A percentile compares a stretch with the other conserved stretches of the same genome.
phyloP scores from a whole-genome alignment of 371 early-diverging fungal genomes.

The Mucor mucedo region DNA sequence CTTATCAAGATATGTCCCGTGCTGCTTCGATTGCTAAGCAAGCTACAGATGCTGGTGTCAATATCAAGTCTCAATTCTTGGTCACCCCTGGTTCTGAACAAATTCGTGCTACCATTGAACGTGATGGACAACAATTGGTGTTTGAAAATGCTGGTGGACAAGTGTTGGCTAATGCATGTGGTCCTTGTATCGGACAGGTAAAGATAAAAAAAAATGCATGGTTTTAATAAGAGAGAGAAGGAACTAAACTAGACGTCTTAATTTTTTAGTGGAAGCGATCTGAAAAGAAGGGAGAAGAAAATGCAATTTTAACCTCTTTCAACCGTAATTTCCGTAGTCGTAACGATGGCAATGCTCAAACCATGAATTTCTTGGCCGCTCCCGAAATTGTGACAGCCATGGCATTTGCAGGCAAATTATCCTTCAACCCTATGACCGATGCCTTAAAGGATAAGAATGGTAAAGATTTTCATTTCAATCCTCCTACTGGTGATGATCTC shows the following conservation, averaged over 20 bases:
- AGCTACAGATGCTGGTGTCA: conserved; percentile 80
- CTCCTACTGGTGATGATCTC: conserved; percentile 88
- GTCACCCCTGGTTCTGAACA: conserved; percentile 98
- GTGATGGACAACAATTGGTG: conserved; percentile 88
- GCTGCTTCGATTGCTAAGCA: conserved; percentile 86
- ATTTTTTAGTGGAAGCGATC: conserved; percentile 86
- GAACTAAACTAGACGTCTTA: no score
- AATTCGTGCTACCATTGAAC: conserved; percentile 93
- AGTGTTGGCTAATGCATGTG: conserved; percentile 90
- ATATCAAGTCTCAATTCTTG: conserved; percentile 81
- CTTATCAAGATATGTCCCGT: conserved; percentile 96
- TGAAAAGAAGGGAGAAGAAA: conserved; percentile 66
- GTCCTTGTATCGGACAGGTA: conserved; percentile 89
- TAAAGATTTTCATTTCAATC: conserved; percentile 75
- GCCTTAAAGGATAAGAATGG: conserved; percentile 74
- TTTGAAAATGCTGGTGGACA: conserved; percentile 85
- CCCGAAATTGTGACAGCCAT: conserved; percentile 96
- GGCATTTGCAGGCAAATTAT: conserved; percentile 86
- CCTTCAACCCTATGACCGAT: conserved; percentile 94
- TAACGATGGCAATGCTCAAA: conserved; percentile 94
- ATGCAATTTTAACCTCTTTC: conserved; percentile 94
- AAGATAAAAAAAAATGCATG: background rate
- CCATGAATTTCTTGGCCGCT: conserved; percentile 93
- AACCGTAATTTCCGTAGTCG: conserved; percentile 97
- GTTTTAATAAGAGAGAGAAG: no score